Evolutionary conservation across 345 rosid genomes (phyloP).

Genomic region (Bruguiera gymnorhiza): DNA sequence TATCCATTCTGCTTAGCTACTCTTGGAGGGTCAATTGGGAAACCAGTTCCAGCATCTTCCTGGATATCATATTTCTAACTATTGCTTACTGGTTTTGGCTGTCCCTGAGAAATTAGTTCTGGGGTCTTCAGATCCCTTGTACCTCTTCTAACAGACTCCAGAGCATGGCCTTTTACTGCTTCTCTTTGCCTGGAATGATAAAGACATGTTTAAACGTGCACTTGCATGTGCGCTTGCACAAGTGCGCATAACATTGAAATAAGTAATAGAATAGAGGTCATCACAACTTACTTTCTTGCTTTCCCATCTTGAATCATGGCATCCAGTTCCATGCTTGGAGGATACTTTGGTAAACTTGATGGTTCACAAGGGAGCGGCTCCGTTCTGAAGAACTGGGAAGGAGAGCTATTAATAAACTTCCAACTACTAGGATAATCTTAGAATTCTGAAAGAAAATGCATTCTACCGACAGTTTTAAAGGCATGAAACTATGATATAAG

Average conservation of each 20-base stretch:
- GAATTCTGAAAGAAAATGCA: background rate
- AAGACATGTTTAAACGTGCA: conserved; percentile 2
- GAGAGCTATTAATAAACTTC: background rate
- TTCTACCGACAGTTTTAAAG: no score
- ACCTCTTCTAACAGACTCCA: conserved; percentile 65
- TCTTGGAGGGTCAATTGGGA: conserved; percentile 39
- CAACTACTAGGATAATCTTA: background rate
- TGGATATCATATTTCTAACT: conserved; percentile 37
- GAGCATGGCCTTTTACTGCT: conserved; percentile 53
- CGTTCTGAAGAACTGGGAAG: conserved; percentile 51
- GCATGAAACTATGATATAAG: no score
- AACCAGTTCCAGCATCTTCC: conserved; percentile 43
- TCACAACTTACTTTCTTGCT: conserved; percentile 48
- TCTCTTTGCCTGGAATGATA: conserved; percentile 51
- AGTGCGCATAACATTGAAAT: no score
- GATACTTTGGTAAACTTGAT: conserved; percentile 65
- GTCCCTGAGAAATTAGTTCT: conserved; percentile 55
- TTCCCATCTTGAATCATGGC: conserved; percentile 52
- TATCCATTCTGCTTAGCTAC: conserved; percentile 15
- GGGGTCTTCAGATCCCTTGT: conserved; percentile 55
- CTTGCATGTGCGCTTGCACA: background rate
- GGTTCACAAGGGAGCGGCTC: conserved; percentile 66
- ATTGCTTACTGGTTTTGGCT: conserved; percentile 37
- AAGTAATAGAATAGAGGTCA: background rate
- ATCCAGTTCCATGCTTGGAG: conserved; percentile 79